A percentile compares a stretch with the other conserved stretches of the same genome.
Evolutionary conservation across 1,284 basidiomycete species (phyloP).

Genomic region (Rhizopogon parksii): DNA sequence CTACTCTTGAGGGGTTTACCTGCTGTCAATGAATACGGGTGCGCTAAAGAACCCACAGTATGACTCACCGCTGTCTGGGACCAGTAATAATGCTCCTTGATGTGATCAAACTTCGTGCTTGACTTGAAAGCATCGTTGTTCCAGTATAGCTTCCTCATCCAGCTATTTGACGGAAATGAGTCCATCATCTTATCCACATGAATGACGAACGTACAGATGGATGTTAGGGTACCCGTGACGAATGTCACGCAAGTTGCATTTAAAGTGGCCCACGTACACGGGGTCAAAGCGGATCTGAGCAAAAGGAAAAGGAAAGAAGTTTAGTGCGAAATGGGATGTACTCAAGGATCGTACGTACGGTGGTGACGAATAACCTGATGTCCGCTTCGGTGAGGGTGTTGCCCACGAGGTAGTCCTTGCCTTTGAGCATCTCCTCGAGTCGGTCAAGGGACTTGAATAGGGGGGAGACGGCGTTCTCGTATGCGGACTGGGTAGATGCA

Average conservation of each 20-base stretch:
- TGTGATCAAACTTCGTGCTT: slow-evolving; percentile 84
- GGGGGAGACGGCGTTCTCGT: slow-evolving; percentile 66
- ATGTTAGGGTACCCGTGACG: slow-evolving; percentile 77
- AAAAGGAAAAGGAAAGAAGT: neutral
- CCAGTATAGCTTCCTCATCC: slow-evolving; percentile 92
- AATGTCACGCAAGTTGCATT: slow-evolving; percentile 83
- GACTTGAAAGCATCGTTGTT: slow-evolving; percentile 82
- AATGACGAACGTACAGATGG: slow-evolving; percentile 44
- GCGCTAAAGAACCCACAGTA: neutral
- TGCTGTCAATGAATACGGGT: slow-evolving; percentile 27
- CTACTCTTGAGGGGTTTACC: slow-evolving; percentile 70
- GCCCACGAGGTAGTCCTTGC: slow-evolving; percentile 81
- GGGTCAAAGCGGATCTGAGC: slow-evolving; percentile 51
- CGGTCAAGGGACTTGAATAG: slow-evolving; percentile 78
- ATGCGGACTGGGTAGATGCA: slow-evolving; percentile 76
- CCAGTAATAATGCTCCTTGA: slow-evolving; percentile 85
- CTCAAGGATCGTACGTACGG: slow-evolving; percentile 62
- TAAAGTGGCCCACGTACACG: slow-evolving; percentile 90
- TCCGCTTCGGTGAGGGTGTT: slow-evolving; percentile 87
- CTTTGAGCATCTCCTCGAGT: slow-evolving; percentile 70
- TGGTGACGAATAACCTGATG: slow-evolving; percentile 85
- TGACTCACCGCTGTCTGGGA: slow-evolving; percentile 47
- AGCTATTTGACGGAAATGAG: slow-evolving; percentile 33
- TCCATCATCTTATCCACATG: slow-evolving; percentile 1
- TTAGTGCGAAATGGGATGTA: neutral